These are phyloP conservation scores for Lipomyces yamadae DNA, from an alignment of 805 yeast genomes.

Conservation along the genomic window DNA sequence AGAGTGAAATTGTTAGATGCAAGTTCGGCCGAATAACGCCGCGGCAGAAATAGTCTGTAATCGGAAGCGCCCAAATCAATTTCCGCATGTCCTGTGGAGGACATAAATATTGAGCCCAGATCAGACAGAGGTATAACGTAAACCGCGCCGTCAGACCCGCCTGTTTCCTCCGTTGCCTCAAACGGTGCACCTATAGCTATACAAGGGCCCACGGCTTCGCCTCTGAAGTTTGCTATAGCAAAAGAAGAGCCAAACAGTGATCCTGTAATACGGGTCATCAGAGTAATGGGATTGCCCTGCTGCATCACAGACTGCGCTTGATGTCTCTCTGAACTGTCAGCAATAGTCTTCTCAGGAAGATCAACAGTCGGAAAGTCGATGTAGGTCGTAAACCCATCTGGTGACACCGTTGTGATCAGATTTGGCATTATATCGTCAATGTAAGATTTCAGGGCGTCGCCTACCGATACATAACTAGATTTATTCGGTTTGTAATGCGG, in stretches of 20 bases:
- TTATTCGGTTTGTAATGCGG: background rate
- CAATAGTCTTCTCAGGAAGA: slow-evolving; percentile 3
- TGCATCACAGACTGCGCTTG: background rate
- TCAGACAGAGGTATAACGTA: slow-evolving; percentile 34
- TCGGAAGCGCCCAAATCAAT: background rate
- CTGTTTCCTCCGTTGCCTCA: slow-evolving; percentile 43
- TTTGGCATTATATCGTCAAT: slow-evolving; percentile 24
- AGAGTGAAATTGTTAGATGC: slow-evolving; percentile 33
- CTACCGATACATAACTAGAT: slow-evolving; percentile 4
- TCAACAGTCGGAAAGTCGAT: slow-evolving; percentile 20
- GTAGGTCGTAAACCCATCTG: slow-evolving; percentile 17
- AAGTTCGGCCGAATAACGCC: background rate
- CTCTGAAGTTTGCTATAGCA: slow-evolving; percentile 51
- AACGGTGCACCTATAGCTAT: slow-evolving; percentile 59
- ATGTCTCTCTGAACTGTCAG: background rate
- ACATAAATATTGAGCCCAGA: slow-evolving; percentile 23
- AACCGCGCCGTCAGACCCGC: slow-evolving; percentile 28
- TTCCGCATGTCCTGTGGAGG: background rate
- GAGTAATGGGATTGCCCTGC: slow-evolving; percentile 9
- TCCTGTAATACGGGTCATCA: slow-evolving; percentile 38
- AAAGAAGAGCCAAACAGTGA: slow-evolving; percentile 57
- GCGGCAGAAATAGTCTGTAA: slow-evolving; percentile 21
- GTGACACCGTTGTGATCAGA: slow-evolving; percentile 3
- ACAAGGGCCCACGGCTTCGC: slow-evolving; percentile 46
- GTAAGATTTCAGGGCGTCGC: slow-evolving; percentile 14